A percentile compares a stretch with the other conserved stretches of the same genome.
Evolutionary conservation across 345 rosid genomes (phyloP).

Genomic region (Excoecaria agallocha): DNA sequence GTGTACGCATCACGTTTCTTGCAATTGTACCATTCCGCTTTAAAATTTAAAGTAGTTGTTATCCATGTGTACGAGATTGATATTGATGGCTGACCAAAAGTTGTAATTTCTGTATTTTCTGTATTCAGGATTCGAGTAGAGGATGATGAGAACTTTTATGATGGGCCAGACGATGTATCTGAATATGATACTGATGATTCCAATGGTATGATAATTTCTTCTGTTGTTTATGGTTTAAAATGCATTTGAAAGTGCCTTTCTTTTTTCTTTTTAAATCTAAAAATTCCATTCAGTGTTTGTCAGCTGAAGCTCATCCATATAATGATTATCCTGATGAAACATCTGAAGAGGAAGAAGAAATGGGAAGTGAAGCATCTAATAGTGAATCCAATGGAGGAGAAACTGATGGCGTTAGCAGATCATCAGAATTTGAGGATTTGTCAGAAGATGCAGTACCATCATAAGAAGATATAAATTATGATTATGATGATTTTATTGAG

Average conservation of each 20-base stretch:
- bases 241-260: background rate
- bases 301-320: slow-evolving; percentile 75
- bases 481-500: background rate
- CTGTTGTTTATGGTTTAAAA: background rate
- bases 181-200: slow-evolving; percentile 82
- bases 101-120: slow-evolving; percentile 15
- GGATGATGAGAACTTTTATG: slow-evolving; percentile 62
- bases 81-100: background rate
- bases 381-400: slow-evolving; percentile 26
- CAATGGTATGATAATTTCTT: slow-evolving; percentile 48
- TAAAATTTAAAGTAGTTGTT: too few species aligned
- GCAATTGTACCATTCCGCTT: background rate
- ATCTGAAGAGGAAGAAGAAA: slow-evolving; percentile 37
- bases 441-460: background rate
- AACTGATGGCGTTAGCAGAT: slow-evolving; percentile 6
- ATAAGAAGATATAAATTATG: background rate
- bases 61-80: background rate
- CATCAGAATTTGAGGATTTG: slow-evolving; percentile 2
- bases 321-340: slow-evolving; percentile 80
- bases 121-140: slow-evolving; percentile 67
- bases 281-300: slow-evolving; percentile 6
- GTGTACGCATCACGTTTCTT: slow-evolving; percentile 44
- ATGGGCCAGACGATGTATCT: slow-evolving; percentile 58
- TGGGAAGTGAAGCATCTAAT: background rate
- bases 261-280: background rate